These are phyloP conservation scores for Lyophyllum decastes DNA, from an alignment of 768 basidiomycete species.

Conservation along the genomic window DNA sequence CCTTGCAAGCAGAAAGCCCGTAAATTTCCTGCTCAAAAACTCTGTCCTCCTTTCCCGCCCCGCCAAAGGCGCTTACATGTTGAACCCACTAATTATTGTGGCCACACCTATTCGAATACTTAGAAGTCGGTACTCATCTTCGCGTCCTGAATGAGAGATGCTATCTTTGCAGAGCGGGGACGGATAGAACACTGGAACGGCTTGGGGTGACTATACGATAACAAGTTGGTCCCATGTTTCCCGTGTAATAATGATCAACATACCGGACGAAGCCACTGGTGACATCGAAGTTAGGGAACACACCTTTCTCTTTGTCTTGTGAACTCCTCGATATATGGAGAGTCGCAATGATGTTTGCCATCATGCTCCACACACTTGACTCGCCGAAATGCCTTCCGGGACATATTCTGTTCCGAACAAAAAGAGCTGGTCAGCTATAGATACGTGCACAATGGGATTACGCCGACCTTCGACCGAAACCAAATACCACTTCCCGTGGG, in stretches of 20 bases:
- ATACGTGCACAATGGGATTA: not conserved
- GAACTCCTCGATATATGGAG: conserved; percentile 43
- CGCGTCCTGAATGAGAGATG: conserved; percentile 29
- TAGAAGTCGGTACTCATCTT: conserved; percentile 18
- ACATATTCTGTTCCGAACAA: conserved; percentile 40
- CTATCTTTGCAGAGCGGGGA: conserved; percentile 38
- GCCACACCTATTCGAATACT: not conserved
- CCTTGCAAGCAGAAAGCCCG: not conserved
- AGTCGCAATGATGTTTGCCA: conserved; percentile 43
- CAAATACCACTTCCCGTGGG: conserved; percentile 52
- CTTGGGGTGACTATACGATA: conserved; percentile 46
- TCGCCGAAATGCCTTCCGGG: conserved; percentile 58
- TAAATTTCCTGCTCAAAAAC: not conserved
- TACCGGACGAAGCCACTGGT: conserved; percentile 48
- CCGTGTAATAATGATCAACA: conserved; percentile 13
- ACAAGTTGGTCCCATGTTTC: not conserved
- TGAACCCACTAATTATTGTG: not conserved
- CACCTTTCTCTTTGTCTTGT: conserved; percentile 43
- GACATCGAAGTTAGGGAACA: conserved; percentile 39
- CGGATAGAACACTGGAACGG: conserved; percentile 48
- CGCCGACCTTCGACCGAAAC: conserved; percentile 55
- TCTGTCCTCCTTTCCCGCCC: not conserved
- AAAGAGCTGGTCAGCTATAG: not conserved
- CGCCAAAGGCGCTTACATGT: not conserved
- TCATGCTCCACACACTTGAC: conserved; percentile 44